Percentiles rank a stretch among this genome's conserved stretches.
These are phyloP conservation scores for Curvularia eragrostidis DNA, from an alignment of 2,329 filamentous ascomycete genomes.

Conservation along the genomic window DNA sequence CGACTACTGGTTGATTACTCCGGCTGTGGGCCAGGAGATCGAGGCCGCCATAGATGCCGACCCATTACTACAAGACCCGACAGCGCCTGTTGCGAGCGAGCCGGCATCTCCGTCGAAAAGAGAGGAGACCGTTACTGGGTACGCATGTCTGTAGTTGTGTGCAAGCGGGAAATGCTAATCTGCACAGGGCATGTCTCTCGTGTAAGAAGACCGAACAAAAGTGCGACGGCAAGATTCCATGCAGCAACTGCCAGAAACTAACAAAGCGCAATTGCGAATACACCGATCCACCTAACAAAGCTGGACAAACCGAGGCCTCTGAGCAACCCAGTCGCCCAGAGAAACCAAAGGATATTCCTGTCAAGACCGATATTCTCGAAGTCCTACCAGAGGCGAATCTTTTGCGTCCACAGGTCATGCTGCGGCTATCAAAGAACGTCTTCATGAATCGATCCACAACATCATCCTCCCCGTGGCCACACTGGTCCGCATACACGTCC, in stretches of 20 bases:
- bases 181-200: slow-evolving; percentile 15
- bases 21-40: slow-evolving; percentile 46
- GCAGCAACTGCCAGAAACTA: slow-evolving; percentile 17
- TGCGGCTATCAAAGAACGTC: slow-evolving; percentile 40
- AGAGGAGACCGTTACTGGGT: slow-evolving; percentile 18
- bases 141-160: neutral
- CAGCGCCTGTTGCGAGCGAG: slow-evolving; percentile 18
- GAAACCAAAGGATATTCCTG: neutral
- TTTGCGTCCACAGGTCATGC: slow-evolving; percentile 36
- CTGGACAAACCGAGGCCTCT: slow-evolving; percentile 3
- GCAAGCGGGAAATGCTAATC: neutral
- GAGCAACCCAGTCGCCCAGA: neutral
- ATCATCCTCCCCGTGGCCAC: slow-evolving; percentile 36
- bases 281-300: slow-evolving; percentile 7
- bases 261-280: slow-evolving; percentile 17
- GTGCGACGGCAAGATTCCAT: slow-evolving; percentile 21
- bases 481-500: slow-evolving; percentile 42
- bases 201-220: slow-evolving; percentile 21
- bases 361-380: slow-evolving; percentile 24
- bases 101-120: slow-evolving; percentile 15
- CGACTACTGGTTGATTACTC: slow-evolving; percentile 69
- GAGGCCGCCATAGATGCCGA: slow-evolving; percentile 33
- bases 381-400: slow-evolving; percentile 45
- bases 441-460: slow-evolving; percentile 48
- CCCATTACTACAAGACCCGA: slow-evolving; percentile 23